These are phyloP conservation scores for Plasmodium vinckei DNA, from an alignment of 169 alveolate species.

Conservation along the genomic window DNA sequence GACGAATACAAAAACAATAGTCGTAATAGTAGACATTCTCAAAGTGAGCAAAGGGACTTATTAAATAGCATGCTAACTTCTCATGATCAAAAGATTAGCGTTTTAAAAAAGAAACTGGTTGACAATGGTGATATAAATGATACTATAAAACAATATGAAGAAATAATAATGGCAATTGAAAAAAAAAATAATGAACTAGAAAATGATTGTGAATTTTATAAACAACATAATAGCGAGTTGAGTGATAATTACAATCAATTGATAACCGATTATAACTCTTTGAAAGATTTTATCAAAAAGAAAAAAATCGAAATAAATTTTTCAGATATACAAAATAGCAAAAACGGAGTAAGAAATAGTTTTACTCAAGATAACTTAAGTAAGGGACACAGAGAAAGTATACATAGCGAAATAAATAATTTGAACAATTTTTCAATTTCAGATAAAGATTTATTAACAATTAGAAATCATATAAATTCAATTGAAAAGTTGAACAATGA, in stretches of 20 bases:
- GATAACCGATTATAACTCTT: slow-evolving; percentile 24
- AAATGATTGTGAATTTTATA: slow-evolving; percentile 35
- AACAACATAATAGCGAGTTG: slow-evolving; percentile 33
- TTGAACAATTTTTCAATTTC: background rate
- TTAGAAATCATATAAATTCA: slow-evolving; percentile 22
- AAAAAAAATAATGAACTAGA: slow-evolving; percentile 52
- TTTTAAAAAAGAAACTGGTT: too few relatives aligned
- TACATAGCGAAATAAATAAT: background rate
- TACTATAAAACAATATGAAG: slow-evolving; percentile 42
- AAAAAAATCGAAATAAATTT: slow-evolving; percentile 24
- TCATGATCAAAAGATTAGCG: too few relatives aligned
- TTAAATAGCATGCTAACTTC: too few relatives aligned
- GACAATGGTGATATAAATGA: background rate
- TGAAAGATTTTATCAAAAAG: slow-evolving; percentile 32
- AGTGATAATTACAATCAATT: slow-evolving; percentile 31
- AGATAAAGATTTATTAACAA: slow-evolving; percentile 6
- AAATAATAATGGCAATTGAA: slow-evolving; percentile 39
- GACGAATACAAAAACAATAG: background rate
- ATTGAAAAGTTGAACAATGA: slow-evolving; percentile 45
- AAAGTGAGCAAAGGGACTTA: background rate
- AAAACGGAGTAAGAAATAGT: background rate
- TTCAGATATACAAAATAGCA: background rate
- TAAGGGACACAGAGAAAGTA: background rate
- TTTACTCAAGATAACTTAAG: background rate
- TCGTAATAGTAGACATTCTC: background rate